phyloP scores from a whole-genome alignment of 2,329 filamentous ascomycete genomes.

The Berkeleyomyces rouxiae region DNA sequence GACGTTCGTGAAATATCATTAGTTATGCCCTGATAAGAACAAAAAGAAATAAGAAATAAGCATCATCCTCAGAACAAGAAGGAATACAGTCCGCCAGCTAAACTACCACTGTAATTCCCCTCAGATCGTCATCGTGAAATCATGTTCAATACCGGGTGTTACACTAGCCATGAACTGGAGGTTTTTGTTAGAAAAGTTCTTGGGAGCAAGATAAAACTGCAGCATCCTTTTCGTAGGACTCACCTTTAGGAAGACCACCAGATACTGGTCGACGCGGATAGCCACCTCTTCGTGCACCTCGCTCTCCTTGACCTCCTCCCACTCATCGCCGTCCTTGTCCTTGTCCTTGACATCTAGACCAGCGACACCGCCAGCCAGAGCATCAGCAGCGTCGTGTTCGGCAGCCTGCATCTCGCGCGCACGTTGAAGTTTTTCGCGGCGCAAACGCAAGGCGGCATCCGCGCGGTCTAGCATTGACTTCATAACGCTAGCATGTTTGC shows the following conservation, averaged over 20 bases:
- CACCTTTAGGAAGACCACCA: slow-evolving; percentile 75
- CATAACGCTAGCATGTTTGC: slow-evolving; percentile 96
- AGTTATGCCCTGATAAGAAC: no score
- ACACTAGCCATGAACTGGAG: slow-evolving; percentile 64
- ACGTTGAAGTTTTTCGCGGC: slow-evolving; percentile 49
- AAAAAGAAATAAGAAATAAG: neutral
- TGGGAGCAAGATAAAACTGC: neutral
- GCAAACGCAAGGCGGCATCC: slow-evolving; percentile 78
- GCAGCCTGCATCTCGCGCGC: slow-evolving; percentile 35
- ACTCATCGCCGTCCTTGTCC: slow-evolving; percentile 32
- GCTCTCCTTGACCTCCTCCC: slow-evolving; percentile 46
- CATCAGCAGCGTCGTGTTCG: slow-evolving; percentile 33
- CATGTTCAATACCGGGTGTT: slow-evolving; percentile 91
- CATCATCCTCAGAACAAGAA: neutral
- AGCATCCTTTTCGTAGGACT: slow-evolving; percentile 17
- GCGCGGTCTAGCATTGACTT: slow-evolving; percentile 91
- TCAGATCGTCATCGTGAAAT: slow-evolving; percentile 91
- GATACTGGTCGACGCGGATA: slow-evolving; percentile 75
- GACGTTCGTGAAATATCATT: no score
- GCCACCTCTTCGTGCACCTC: slow-evolving; percentile 59
- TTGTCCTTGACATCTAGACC: slow-evolving; percentile 41
- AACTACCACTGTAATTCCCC: neutral
- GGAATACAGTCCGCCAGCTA: neutral
- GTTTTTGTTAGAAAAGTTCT: neutral
- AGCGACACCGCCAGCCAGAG: slow-evolving; percentile 63